Evolutionary conservation across 805 yeast genomes (phyloP), one percentile per base, ranked within the genome.

Genomic region (Lipomyces kockii): DNA sequence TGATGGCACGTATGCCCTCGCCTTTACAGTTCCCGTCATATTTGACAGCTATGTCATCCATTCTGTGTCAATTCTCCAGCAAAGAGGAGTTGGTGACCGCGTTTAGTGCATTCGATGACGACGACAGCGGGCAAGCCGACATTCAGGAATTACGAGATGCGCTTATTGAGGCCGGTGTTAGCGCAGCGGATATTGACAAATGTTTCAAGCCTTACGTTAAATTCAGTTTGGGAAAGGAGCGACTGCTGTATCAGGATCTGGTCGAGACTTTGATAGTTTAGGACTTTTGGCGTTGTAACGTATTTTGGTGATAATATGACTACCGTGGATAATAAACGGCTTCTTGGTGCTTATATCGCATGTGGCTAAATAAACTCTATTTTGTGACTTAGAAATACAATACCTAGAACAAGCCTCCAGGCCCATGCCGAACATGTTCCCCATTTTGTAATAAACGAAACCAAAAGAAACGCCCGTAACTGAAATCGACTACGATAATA

Each of bases 171-270:
- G 46, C 35, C 39, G 87, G 80, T 49, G 79, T 77, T 78, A 73
- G 58, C 58, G 76, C 75, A 27, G 73, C 70, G 1, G 86, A 87
- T 34, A 82, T 90, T 61, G 85, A 83, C 43, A 75, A 76, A 11
- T 80, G 88, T 53, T 80, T 90, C 11, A 79, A 80, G 20, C 85
- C 85, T 5, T 92, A 89, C 76, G 82, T 83, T 37, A 83, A 69
- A 86, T 83, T 67, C 79, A 87, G 77, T 83, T 87, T 66, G 90
- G 90, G 69, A 0, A 85, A 84, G 63, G 82, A 80, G 65, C 74
- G 83, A 29, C 89, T 92, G 74, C 78, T 84, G 72, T 91, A 89
- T 4, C 80, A 83, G 43, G 86, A 84, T 67, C 90, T 92, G 80
- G 78, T 90, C 46, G 84, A 85, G 62, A 84, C 86, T 2, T 83